A percentile compares a stretch with the other conserved stretches of the same genome.
These are phyloP conservation scores for Aurantiochytrium sp. DNA, from an alignment of 108 stramenopile species.

Conservation along the genomic window DNA sequence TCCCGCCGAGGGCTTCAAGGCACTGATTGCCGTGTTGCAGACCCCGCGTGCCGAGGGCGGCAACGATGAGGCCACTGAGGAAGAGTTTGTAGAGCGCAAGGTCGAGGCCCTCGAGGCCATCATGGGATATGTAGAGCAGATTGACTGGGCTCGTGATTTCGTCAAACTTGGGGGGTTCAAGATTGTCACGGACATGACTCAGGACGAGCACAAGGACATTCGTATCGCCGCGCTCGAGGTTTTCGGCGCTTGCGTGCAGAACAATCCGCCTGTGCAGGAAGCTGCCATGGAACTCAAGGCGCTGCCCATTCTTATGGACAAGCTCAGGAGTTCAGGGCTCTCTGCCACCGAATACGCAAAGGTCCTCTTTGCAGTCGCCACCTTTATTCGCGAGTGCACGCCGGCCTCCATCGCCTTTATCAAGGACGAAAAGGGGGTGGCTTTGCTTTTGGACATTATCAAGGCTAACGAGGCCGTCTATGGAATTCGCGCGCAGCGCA, in stretches of 20 bases:
- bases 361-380: background rate
- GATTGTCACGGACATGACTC: background rate
- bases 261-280: background rate
- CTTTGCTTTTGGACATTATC: background rate
- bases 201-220: background rate
- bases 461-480: no score
- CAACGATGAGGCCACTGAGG: background rate
- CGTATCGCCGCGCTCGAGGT: background rate
- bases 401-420: background rate
- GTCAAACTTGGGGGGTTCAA: background rate
- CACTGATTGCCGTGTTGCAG: background rate
- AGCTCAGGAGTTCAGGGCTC: background rate
- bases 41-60: background rate
- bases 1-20: background rate
- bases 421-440: background rate
- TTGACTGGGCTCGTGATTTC: background rate
- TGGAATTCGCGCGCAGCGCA: background rate
- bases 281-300: background rate
- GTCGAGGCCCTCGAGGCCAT: background rate
- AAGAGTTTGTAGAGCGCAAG: background rate
- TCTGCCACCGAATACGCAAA: background rate
- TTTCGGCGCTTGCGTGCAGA: background rate
- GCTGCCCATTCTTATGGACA: background rate
- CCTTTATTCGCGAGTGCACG: background rate
- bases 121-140: background rate